Conservation (phyloP, 257 asterid genomes). For the Coffea canephora region DNA sequence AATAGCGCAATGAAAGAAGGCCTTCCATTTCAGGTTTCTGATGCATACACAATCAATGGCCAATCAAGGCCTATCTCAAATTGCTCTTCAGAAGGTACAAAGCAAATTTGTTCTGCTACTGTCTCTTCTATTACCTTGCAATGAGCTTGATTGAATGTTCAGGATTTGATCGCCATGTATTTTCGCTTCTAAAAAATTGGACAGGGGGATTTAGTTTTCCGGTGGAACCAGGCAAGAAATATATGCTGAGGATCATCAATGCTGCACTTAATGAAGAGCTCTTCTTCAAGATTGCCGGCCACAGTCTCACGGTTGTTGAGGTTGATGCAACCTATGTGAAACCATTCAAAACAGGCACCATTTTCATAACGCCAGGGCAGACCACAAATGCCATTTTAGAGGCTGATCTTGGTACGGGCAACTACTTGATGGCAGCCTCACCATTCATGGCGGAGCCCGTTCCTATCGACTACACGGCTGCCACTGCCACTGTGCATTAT, state of each 20-base stretch:
- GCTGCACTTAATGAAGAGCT: constrained; percentile 43
- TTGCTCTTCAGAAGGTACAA: constrained; percentile 33
- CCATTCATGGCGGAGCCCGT: constrained; percentile 48
- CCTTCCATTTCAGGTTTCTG: constrained; percentile 62
- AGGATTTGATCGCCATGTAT: not conserved
- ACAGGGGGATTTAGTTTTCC: constrained; percentile 27
- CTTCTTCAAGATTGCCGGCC: constrained; percentile 40
- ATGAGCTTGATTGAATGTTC: not conserved
- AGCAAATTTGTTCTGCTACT: not conserved
- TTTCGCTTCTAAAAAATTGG: not conserved
- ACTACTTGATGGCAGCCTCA: constrained; percentile 45
- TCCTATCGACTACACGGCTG: constrained; percentile 39
- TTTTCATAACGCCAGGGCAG: constrained; percentile 53
- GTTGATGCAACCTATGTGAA: constrained; percentile 37
- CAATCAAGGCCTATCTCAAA: constrained; percentile 40
- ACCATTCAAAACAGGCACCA: constrained; percentile 33
- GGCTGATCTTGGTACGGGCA: constrained; percentile 26
- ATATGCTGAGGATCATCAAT: constrained; percentile 39
- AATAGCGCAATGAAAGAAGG: constrained; percentile 53
- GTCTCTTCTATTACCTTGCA: not conserved
- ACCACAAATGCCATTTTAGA: constrained; percentile 38
- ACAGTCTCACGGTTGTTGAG: constrained; percentile 36
- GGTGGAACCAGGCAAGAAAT: constrained; percentile 32
- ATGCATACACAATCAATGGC: constrained; percentile 76
- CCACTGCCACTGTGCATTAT: constrained; percentile 48